phyloP scores from a whole-genome alignment of 2,329 filamentous ascomycete species.

The Zopfia rhizophila region DNA sequence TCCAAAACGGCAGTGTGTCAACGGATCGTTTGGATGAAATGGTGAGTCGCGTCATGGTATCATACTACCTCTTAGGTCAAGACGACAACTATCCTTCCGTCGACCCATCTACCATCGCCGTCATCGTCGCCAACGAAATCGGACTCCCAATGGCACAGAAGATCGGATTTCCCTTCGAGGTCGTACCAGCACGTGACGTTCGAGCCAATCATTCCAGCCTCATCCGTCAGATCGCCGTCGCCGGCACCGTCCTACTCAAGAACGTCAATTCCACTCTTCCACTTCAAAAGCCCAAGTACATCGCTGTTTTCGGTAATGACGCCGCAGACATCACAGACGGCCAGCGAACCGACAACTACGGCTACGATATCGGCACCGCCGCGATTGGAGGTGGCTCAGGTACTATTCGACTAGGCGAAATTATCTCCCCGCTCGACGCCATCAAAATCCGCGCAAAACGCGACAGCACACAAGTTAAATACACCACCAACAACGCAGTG shows the following conservation, averaged over 20 bases:
- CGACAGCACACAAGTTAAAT: no score
- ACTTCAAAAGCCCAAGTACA: slow-evolving; percentile 70
- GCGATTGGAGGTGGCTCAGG: slow-evolving; percentile 38
- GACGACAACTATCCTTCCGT: slow-evolving; percentile 65
- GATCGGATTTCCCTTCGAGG: slow-evolving; percentile 70
- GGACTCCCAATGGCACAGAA: no score
- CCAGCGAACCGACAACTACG: slow-evolving; percentile 52
- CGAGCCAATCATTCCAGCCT: slow-evolving; percentile 68
- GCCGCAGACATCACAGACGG: slow-evolving; percentile 67
- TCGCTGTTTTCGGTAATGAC: slow-evolving; percentile 74
- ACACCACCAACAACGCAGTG: slow-evolving; percentile 47
- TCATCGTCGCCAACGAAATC: slow-evolving; percentile 80
- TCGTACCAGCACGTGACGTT: slow-evolving; percentile 71
- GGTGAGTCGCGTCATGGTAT: slow-evolving; percentile 49
- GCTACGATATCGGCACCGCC: slow-evolving; percentile 34
- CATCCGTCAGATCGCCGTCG: slow-evolving; percentile 76
- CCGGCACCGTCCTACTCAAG: slow-evolving; percentile 80
- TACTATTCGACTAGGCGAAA: slow-evolving; percentile 21
- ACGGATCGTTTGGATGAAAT: slow-evolving; percentile 42
- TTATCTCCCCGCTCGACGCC: slow-evolving; percentile 52
- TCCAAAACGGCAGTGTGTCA: slow-evolving; percentile 55
- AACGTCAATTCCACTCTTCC: slow-evolving; percentile 74
- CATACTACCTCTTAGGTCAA: slow-evolving; percentile 56
- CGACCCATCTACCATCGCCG: no score
- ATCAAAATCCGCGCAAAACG: slow-evolving; percentile 43